Evolutionary conservation across 2,329 filamentous ascomycete species (phyloP), one percentile per base, ranked within the genome.

Genomic region (Pseudogymnoascus sp.): DNA sequence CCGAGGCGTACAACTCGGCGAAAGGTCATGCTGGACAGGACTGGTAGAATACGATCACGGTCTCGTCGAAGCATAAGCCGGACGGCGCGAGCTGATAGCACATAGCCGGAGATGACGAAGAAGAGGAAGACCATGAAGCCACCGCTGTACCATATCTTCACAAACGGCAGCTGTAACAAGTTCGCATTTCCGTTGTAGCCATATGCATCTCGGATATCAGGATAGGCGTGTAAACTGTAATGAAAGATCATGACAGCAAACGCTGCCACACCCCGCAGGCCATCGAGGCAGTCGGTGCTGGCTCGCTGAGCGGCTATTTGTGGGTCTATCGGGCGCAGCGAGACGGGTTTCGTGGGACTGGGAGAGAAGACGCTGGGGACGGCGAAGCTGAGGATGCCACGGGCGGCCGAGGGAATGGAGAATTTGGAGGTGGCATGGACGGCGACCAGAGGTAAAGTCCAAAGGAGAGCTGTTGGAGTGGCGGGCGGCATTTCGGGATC

Each of bases 61-160:
- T 77, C 70, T 38, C 74, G 71, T 8, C 71, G 66, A 60, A 75
- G 76, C 6, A 78, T 73, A 32, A 73, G 70, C 59, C 73, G 72
- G 25, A 80, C 67, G 2, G 78, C 75, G 64, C 77, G 77, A 64
- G 74, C 73, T 6, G 77, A 74, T 20, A 81, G 72, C 2, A 75
- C 78, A 63, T 77, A 79, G 37, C 79, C 78, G 1, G 78, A 80
- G 35, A 81, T 77, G 64, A 80, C 74, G 68, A 80, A 80, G 68
- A 81, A 80, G 54, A 81, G 74, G 65, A 78, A 75, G 2, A 81
- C 78, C 76, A 78, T 78, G 7, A 77, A 76, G 16, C 75, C 72
- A 16, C 77, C 77, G 16, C 75, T 75, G 47, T 54, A 54, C 16
- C 78, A 61, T 28, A 78, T 70, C 38, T 18, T 50, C 6, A 78